Evolutionary conservation across 805 yeast genomes (phyloP).

Genomic region (Komagataella populi): DNA sequence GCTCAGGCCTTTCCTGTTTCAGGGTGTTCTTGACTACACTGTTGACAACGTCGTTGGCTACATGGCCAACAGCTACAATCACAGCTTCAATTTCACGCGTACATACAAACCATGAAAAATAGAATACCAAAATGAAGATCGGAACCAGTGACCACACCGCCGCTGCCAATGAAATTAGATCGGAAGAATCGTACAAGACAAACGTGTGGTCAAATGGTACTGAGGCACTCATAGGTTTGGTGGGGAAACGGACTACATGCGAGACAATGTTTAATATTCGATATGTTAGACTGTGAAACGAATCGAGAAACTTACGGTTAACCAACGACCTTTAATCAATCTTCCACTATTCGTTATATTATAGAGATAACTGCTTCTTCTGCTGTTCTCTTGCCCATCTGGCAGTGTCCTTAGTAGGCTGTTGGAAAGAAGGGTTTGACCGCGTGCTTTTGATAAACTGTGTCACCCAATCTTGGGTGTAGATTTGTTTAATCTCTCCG

Average conservation of each 20-base stretch:
- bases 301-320: not conserved
- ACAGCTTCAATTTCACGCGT: conserved; percentile 82
- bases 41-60: conserved; percentile 62
- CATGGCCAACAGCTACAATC: conserved; percentile 75
- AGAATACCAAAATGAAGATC: conserved; percentile 60
- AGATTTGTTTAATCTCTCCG: conserved; percentile 58
- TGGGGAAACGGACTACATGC: not conserved
- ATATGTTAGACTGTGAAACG: not conserved
- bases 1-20: conserved; percentile 60
- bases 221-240: not conserved
- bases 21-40: conserved; percentile 49
- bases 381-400: conserved; percentile 94
- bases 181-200: conserved; percentile 63
- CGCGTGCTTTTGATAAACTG: conserved; percentile 66
- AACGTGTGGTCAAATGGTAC: conserved; percentile 79
- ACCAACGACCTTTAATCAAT: not conserved
- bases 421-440: conserved; percentile 43
- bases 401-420: conserved; percentile 78
- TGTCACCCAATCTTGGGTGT: conserved; percentile 66
- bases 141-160: conserved; percentile 78
- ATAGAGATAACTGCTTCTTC: conserved; percentile 14
- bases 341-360: not conserved
- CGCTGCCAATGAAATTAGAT: conserved; percentile 38
- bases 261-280: not conserved
- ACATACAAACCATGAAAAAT: conserved; percentile 71